Evolutionary conservation across 495 filamentous ascomycete genomes (phyloP), one percentile per base, ranked within the genome.

Genomic region (Hypomontagnella submonticulosa): DNA sequence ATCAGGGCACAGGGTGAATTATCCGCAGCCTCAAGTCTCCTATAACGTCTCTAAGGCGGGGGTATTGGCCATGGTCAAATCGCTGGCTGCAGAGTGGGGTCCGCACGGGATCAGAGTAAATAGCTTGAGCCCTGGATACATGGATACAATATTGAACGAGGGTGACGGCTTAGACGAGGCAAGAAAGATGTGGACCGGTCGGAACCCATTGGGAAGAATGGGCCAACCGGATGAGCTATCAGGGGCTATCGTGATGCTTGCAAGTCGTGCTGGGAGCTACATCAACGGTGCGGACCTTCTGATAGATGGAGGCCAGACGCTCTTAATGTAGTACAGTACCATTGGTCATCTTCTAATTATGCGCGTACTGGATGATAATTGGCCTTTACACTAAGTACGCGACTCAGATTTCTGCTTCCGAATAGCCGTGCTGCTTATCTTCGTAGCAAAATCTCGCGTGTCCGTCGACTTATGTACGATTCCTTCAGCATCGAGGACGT

Each of bases 341-440:
- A 41, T 37, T 46, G 46, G 16, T 13, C 13, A 61, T 1, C 37
- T 51, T 19, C 52, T 23, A 13, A 41, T 18, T 54, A 53, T 40
- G 3, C 13, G 34, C 33, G 34, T 16, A 10, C 37, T 42, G 16
- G 23, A 46, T 42, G 47, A 30, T 4, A 48, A 34, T 20, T 6
- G 27, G 54, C 19, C 36, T 33, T 30, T 38, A 20, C 6, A 55
- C 36, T 65, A 66, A 36, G 47, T 60, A 32, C 36, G 57, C 58
- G 71, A 71, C 42, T 79, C 76, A 19, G 83, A 82, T 50, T 71
- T 80, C 49, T 76, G 76, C 68, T 81, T 75, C 19, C 84, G 75
- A 56, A 85, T 85, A 20, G 76, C 88, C 0, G 91, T 92, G 75
- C 95, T 97, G 81, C 93, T 97, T 69, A 99, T 90, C 77, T 97